These are phyloP conservation scores for Psophocarpus tetragonolobus DNA, from an alignment of 306 rosid genomes.

Conservation along the genomic window DNA sequence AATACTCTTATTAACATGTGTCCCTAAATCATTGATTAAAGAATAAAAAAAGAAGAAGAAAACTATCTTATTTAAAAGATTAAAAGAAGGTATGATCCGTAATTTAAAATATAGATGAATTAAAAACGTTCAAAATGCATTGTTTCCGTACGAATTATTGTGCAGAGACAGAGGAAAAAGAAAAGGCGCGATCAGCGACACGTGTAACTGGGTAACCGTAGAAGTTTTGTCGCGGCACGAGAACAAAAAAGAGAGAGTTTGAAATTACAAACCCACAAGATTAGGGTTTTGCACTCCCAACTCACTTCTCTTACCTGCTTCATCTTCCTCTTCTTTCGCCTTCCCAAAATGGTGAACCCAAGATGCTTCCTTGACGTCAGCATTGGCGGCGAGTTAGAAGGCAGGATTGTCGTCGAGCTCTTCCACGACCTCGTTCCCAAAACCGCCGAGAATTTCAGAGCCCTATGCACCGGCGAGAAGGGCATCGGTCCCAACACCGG, in stretches of 20 bases:
- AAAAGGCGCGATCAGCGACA: conserved; percentile 24
- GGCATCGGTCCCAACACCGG: conserved; percentile 58
- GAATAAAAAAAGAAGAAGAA: too few relatives aligned
- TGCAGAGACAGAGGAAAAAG: not conserved
- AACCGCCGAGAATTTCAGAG: conserved; percentile 80
- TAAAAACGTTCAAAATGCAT: too few relatives aligned
- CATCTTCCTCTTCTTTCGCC: not conserved
- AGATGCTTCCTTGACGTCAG: conserved; percentile 61
- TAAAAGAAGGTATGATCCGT: too few relatives aligned
- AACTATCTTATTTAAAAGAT: too few relatives aligned
- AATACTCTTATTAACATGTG: too few relatives aligned
- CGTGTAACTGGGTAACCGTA: conserved; percentile 3
- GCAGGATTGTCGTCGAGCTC: conserved; percentile 69
- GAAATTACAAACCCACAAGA: conserved; percentile 30
- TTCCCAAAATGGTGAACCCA: conserved; percentile 51
- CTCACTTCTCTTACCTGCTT: not conserved
- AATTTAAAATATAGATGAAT: too few relatives aligned
- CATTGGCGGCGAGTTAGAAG: conserved; percentile 71
- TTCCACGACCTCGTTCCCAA: conserved; percentile 68
- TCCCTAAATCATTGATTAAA: too few relatives aligned
- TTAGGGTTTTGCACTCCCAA: conserved; percentile 37
- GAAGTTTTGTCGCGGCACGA: conserved; percentile 27
- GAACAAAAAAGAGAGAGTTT: not conserved
- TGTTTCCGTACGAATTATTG: not conserved
- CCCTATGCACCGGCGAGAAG: conserved; percentile 73